These are phyloP conservation scores for Penicillium brasilianum DNA, from an alignment of 2,329 filamentous ascomycete species.

Conservation along the genomic window DNA sequence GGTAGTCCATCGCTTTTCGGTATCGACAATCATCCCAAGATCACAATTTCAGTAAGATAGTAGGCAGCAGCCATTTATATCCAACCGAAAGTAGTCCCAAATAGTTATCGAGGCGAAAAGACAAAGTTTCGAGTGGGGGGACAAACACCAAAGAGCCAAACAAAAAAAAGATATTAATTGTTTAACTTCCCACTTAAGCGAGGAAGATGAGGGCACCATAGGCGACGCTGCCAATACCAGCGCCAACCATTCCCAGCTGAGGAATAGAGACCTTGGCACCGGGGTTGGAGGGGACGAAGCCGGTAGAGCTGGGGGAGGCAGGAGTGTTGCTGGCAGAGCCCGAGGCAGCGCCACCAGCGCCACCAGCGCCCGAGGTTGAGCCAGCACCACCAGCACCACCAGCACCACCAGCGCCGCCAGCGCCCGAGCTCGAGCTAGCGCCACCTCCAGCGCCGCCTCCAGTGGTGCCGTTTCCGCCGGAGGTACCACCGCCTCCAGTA, in stretches of 20 bases:
- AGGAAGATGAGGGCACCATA: conserved; percentile 33
- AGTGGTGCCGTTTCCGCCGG: background rate
- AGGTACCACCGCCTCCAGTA: conserved; percentile 3
- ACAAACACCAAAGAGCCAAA: background rate
- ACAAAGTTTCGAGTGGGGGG: background rate
- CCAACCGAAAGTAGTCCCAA: background rate
- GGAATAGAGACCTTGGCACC: conserved; percentile 35
- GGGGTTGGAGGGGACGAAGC: conserved; percentile 31
- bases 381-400: conserved; percentile 1
- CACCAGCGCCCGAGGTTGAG: background rate
- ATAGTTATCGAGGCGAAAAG: background rate
- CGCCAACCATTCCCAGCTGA: conserved; percentile 25
- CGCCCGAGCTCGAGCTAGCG: background rate
- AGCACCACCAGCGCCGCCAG: conserved; percentile 1
- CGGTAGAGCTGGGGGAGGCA: conserved; percentile 26
- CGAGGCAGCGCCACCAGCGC: background rate
- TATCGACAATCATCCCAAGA: background rate
- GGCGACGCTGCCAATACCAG: conserved; percentile 28
- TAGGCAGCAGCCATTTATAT: conserved; percentile 18
- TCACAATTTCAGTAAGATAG: background rate
- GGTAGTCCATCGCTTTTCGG: background rate
- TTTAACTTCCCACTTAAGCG: conserved; percentile 27
- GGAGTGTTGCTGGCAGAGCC: conserved; percentile 18
- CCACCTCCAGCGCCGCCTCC: conserved; percentile 6
- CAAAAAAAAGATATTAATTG: conserved; percentile 13